phyloP scores from a whole-genome alignment of 768 basidiomycete genomes.

The Rickenella mellea region DNA sequence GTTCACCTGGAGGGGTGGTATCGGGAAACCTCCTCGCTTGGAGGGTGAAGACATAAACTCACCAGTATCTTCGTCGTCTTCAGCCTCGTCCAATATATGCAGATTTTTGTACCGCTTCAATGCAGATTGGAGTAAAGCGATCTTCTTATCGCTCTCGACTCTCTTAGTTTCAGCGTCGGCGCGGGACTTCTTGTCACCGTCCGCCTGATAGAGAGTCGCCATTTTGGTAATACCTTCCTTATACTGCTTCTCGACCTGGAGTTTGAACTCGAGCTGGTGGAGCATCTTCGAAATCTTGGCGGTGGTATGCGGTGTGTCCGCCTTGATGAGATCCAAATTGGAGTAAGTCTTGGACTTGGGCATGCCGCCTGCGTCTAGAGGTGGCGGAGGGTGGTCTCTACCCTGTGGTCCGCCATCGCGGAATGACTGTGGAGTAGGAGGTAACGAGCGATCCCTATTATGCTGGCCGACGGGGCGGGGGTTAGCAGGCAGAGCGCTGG shows the following conservation, averaged over 20 bases:
- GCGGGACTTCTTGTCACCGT: constrained; percentile 94
- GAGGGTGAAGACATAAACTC: constrained; percentile 13
- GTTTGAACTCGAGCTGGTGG: constrained; percentile 98
- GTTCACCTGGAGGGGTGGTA: constrained; percentile 24
- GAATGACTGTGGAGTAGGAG: constrained; percentile 31
- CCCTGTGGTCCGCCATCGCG: constrained; percentile 12
- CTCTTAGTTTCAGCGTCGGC: constrained; percentile 90
- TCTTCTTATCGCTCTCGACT: constrained; percentile 93
- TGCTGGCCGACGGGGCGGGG: constrained; percentile 22
- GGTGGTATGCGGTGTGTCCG: constrained; percentile 92
- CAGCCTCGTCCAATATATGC: constrained; percentile 81
- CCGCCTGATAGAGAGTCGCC: constrained; percentile 91
- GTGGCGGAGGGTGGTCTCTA: constrained; percentile 15
- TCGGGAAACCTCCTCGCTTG: not conserved
- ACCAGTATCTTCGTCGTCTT: constrained; percentile 66
- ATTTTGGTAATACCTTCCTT: constrained; percentile 99
- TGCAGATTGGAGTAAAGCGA: constrained; percentile 83
- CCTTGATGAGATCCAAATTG: constrained; percentile 91
- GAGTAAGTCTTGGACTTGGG: constrained; percentile 60
- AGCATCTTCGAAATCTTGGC: constrained; percentile 97
- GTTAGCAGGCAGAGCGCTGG: constrained; percentile 15
- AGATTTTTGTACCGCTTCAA: constrained; percentile 95
- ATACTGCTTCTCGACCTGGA: constrained; percentile 96
- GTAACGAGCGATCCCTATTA: constrained; percentile 25
- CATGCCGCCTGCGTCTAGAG: constrained; percentile 25